Evolutionary conservation across 139 green algal species (phyloP), one percentile per base, ranked within the genome.

Genomic region (Closterium sp.): DNA sequence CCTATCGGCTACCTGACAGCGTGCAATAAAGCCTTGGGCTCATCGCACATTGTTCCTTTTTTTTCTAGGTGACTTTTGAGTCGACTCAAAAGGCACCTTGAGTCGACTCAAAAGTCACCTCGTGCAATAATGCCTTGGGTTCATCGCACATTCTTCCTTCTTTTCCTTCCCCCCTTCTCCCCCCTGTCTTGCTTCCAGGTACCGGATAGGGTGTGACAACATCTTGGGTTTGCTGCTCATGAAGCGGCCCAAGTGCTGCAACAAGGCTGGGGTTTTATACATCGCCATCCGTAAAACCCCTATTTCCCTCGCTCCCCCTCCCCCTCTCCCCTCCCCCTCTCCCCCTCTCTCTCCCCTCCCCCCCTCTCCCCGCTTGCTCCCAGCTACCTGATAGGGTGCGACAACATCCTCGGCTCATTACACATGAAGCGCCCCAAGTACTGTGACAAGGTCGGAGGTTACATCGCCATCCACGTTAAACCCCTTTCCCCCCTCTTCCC

Each of bases 361-460:
- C 36, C 36, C 36, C 6, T 6, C 36, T 55, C 4, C 6, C 6
- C 4, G 4, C 36, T 55, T n/a, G n/a, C n/a, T n/a, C 7, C 6
- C 91, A 92, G n/a, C n/a, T 93, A 93, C 87, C 35, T 93, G 66
- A 92, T 92, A 55, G 90, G 90, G 16, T 93, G 90, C 7, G 90
- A 92, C 55, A 93, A 90, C 33, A 86, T 86, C 3, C 81, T 93
- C 7, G 90, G 86, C 16, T 88, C 31, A 6, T 87, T 93, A n/a
- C 91, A 92, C 91, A 92, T 81, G 87, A 93, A 92, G 34, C 31
- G 88, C 87, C 87, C 91, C 55, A 32, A 89, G 30, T 19, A 88
- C 10, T 93, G 91, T 55, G 91, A 93, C 91, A 92, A 92, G 88
- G 91, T 93, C 12, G 87, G 91, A 10, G 91, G 91, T 21, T 93